Base-by-base conservation (phyloP, 2,329 filamentous ascomycete genomes). In the Exophiala dermatitidis region DNA sequence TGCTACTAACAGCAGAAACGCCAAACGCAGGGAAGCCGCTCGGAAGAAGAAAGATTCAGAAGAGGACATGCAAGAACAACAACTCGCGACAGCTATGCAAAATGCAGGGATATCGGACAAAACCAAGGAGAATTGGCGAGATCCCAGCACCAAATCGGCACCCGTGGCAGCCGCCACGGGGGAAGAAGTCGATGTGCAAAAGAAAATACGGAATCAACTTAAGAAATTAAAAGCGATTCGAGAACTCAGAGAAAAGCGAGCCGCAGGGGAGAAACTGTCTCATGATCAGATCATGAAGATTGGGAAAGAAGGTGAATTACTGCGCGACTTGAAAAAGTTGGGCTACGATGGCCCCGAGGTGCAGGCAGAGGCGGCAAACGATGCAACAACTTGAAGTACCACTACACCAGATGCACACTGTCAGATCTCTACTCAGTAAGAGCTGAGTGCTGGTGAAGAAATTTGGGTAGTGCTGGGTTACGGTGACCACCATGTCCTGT, bases 231-330 rank as follows among this genome's bases (percentile, higher is more conserved):
- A 91, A 65, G 93, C 98, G 69, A 91, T 93, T 3, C 86, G 84
- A 62, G 93, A 97, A 1, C 77, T 98, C 50, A 86, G 89, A 67
- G 85, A 84, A 64, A 96, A 95, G 77, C 95, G 95, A 70, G 88
- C 95, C 28, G 84, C 83, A 52, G 93, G 93, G 19, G 86, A 88
- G 67, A 78, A 81, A 3, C 72, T 98, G 56, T 76, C 97, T 29
- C 91, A 90, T 0, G 93, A 98, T 73, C 93, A 98, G 73, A 85
- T 97, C 60, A 90, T 91, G 63, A 98, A 98, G 74, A 88, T 98
- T 51, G 94, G 95, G 69, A 95, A 93, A 71, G 95, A 98, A 68
- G 89, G 88, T 59, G 93, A 98, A 73, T 78, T 98, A 47, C 84
- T 96, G 53, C 81, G 90, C 8, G 90, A 97, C 68, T 73, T 98